Percentiles rank a stretch among this genome's conserved stretches.
Conservation (phyloP, 441 rosid genomes). For the Omphalea diandra region DNA sequence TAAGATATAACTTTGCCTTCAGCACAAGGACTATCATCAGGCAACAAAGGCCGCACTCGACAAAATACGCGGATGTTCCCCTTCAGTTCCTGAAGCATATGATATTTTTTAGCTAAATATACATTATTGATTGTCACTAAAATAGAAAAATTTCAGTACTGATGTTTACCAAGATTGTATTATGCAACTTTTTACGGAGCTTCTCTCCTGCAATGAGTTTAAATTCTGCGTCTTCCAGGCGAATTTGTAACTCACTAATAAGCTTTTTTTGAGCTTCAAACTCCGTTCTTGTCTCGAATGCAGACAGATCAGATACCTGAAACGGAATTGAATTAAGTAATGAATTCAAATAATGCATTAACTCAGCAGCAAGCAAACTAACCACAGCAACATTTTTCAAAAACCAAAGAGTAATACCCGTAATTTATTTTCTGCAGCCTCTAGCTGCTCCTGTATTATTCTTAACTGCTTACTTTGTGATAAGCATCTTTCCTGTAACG, state of each 20-base stretch:
- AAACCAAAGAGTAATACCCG: conserved; percentile 45
- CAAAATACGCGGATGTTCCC: conserved; percentile 98
- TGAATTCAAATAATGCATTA: neutral
- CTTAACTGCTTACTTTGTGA: conserved; percentile 71
- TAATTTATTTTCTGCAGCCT: conserved; percentile 67
- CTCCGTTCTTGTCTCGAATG: conserved; percentile 52
- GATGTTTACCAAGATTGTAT: conserved; percentile 75
- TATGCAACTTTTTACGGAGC: conserved; percentile 82
- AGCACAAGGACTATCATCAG: conserved; percentile 59
- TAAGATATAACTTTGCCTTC: conserved; percentile 59
- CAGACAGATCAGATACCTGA: conserved; percentile 70
- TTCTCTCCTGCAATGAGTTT: conserved; percentile 80
- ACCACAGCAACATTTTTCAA: neutral
- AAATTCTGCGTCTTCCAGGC: conserved; percentile 65
- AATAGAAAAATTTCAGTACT: conserved; percentile 6
- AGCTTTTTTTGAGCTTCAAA: conserved; percentile 58
- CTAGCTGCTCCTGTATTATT: conserved; percentile 59
- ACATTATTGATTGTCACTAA: neutral
- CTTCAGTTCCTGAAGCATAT: conserved; percentile 71
- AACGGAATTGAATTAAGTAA: conserved; percentile 14
- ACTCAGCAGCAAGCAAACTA: neutral
- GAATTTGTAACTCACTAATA: conserved; percentile 50
- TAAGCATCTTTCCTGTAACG: conserved; percentile 66
- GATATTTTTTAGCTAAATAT: neutral
- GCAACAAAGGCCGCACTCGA: conserved; percentile 84